Evolutionary conservation across 495 filamentous ascomycete genomes (phyloP).

Genomic region (Talaromyces thailandensis): DNA sequence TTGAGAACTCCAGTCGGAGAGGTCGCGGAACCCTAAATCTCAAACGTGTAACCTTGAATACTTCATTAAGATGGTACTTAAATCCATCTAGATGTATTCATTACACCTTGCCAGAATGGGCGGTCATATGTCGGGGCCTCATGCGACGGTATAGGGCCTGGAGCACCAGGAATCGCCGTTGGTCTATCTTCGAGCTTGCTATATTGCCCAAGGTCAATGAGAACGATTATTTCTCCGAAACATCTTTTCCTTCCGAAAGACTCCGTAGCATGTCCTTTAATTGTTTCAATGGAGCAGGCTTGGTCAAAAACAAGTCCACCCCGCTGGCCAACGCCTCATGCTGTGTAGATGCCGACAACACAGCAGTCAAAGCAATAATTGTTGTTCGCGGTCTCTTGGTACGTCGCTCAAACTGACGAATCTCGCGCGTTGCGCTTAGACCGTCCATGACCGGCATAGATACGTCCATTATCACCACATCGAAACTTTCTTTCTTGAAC

Average conservation of each 20-base stretch:
- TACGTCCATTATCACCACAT: not conserved
- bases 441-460: not conserved
- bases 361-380: not conserved
- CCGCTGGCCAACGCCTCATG: not conserved
- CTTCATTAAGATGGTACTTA: no score
- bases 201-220: no score
- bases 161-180: no score
- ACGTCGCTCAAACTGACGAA: not conserved
- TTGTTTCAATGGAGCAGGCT: not conserved
- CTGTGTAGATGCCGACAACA: not conserved
- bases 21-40: not conserved
- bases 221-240: not conserved
- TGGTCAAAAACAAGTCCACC: not conserved
- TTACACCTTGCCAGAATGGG: no score
- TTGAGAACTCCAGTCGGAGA: not conserved
- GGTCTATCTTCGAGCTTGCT: no score
- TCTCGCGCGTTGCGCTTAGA: not conserved
- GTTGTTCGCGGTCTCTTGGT: not conserved
- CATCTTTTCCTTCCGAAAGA: not conserved
- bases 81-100: no score
- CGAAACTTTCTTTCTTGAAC: not conserved
- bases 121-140: no score
- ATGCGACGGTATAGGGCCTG: no score
- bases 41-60: not conserved
- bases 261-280: not conserved